Evolutionary conservation across 345 rosid genomes (phyloP), one percentile per base, ranked within the genome.

Genomic region (Syzygium jambos): DNA sequence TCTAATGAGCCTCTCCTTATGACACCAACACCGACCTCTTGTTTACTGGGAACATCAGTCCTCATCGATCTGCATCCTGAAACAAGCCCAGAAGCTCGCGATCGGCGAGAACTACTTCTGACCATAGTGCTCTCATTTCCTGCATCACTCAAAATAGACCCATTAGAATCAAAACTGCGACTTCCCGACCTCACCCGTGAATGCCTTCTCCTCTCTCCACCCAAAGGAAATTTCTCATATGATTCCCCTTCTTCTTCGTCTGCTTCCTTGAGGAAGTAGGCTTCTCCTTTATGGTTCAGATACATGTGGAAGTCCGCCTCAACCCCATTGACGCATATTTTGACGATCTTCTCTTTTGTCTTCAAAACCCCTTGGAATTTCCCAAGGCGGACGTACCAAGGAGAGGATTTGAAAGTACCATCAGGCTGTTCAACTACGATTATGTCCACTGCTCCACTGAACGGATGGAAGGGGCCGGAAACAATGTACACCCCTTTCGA

Each of bases 361-460:
- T 95, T 95, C 88, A 98, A 92, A 88, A 96, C 99, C 86, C 99
- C 99, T 90, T 95, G 99, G 90, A 98, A 98, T 90, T 96, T 98
- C 63, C 99, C 99, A 87, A 98, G 95, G 89, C 95, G 87, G 19
- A 96, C 96, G 86, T 95, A 96, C 99, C 99, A 98, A 90, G 99
- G 99, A 23, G 99, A 96, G 13, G 99, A 95, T 89, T 93, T 96
- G 91, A 96, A 96, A 83, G 94, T 91, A 86, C 99, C 99, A 90
- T 98, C 99, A 22, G 95, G 96, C 86, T 98, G 99, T 51, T 96
- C 96, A 29, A 98, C 98, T 5, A 95, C 99, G 90, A 98, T 92
- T n/a, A 98, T 93, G 93, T 98, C 99, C 54, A 96, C 96, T 86
- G 98, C 98, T 54, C 99, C 99, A 57, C 99, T 98, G 89, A 98